Conservation (phyloP, 2,329 filamentous ascomycete genomes). For the Capronia epimyces region DNA sequence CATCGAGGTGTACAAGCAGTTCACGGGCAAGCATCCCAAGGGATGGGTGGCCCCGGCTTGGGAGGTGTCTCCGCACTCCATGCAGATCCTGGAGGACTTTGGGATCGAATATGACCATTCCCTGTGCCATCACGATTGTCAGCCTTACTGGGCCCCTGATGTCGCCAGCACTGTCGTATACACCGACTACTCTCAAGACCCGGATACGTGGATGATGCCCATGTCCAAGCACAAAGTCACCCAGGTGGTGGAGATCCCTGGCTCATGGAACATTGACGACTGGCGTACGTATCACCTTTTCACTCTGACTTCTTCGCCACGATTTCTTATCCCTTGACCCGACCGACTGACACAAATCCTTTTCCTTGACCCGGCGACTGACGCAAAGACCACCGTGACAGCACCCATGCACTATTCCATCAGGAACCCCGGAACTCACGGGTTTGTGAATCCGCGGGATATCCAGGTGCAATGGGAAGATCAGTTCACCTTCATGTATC, state of each 20-base stretch:
- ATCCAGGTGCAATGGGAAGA: conserved; percentile 44
- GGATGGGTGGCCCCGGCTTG: conserved; percentile 45
- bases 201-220: conserved; percentile 25
- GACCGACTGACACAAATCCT: too few species aligned
- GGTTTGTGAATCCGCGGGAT: conserved; percentile 33
- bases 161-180: conserved; percentile 9
- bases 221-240: conserved; percentile 40
- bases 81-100: conserved; percentile 38
- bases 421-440: not conserved
- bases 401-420: too few species aligned
- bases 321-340: too few species aligned
- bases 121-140: conserved; percentile 46
- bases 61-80: conserved; percentile 36
- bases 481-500: conserved; percentile 44
- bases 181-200: conserved; percentile 15
- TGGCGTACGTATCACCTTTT: conserved; percentile 38
- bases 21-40: conserved; percentile 38
- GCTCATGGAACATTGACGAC: conserved; percentile 46
- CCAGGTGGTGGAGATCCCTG: conserved; percentile 42
- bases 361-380: too few species aligned
- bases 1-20: conserved; percentile 37
- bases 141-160: conserved; percentile 20
- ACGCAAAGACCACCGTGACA: too few species aligned
- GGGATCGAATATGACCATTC: conserved; percentile 46
- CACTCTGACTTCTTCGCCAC: conserved; percentile 31